Evolutionary conservation across 768 basidiomycete species (phyloP).

Genomic region (Xerocomus potaroensis): DNA sequence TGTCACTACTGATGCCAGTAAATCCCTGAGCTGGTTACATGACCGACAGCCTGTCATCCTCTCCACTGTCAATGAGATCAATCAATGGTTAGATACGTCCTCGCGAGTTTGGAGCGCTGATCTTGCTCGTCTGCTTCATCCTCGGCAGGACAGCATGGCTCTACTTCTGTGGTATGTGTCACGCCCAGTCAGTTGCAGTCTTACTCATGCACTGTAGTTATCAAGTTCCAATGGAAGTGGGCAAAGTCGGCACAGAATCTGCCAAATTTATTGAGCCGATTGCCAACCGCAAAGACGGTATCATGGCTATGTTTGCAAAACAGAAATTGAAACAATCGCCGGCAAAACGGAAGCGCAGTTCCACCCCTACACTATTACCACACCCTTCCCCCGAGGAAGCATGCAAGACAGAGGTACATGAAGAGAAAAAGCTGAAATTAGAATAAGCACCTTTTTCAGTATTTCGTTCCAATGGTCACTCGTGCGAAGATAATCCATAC

Average conservation of each 20-base stretch:
- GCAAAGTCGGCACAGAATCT: conserved; percentile 84
- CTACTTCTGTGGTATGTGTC: conserved; percentile 65
- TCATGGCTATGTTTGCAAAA: conserved; percentile 74
- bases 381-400: neutral
- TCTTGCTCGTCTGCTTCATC: conserved; percentile 56
- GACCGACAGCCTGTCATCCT: conserved; percentile 87
- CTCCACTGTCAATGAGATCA: conserved; percentile 51
- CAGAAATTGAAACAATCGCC: conserved; percentile 37
- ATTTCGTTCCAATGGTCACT: neutral
- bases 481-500: neutral
- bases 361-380: conserved; percentile 8
- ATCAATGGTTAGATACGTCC: conserved; percentile 78
- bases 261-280: conserved; percentile 79
- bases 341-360: conserved; percentile 29
- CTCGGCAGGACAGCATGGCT: conserved; percentile 46
- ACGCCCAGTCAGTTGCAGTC: neutral
- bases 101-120: conserved; percentile 58
- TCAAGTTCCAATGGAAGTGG: conserved; percentile 84
- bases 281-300: conserved; percentile 77
- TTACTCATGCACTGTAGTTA: conserved; percentile 49
- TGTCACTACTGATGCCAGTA: conserved; percentile 75
- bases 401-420: conserved; percentile 10
- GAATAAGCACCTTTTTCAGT: neutral
- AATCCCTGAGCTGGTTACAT: conserved; percentile 80
- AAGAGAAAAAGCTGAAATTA: conserved; percentile 22